phyloP scores from a whole-genome alignment of 345 rosid species.

The Erucastrum elatum region DNA sequence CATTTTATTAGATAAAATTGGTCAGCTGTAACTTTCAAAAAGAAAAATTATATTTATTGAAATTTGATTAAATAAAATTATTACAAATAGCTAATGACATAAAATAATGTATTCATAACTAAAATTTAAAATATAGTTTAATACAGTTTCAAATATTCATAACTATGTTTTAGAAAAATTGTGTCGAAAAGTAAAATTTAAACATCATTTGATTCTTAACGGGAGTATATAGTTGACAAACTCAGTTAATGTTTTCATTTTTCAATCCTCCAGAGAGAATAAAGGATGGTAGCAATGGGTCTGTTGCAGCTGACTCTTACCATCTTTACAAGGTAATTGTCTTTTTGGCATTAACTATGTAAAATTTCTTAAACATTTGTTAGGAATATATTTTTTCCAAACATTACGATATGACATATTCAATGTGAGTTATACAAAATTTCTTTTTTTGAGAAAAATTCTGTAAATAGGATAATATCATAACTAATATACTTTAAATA shows the following conservation, averaged over 20 bases:
- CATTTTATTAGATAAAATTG: no score
- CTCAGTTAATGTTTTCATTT: not conserved
- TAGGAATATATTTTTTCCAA: not conserved
- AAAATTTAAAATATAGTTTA: no score
- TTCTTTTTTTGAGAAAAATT: no score
- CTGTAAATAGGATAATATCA: not conserved
- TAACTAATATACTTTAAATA: not conserved
- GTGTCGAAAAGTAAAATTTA: no score
- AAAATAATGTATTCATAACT: no score
- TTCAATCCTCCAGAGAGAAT: not conserved
- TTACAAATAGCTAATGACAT: no score
- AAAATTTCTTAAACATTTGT: not conserved
- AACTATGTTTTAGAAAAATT: no score
- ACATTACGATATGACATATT: no score
- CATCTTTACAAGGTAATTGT: not conserved
- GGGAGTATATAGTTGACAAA: not conserved
- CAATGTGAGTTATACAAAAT: not conserved
- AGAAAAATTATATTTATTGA: no score
- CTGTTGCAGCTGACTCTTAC: conserved; percentile 1
- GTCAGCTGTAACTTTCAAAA: no score
- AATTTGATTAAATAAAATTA: no score
- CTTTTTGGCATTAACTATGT: not conserved
- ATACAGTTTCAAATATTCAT: no score
- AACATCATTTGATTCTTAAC: not conserved
- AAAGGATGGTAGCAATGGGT: not conserved